Evolutionary conservation across 78 protist species (phyloP).

Genomic region (Blattamonas nauphoetae): DNA sequence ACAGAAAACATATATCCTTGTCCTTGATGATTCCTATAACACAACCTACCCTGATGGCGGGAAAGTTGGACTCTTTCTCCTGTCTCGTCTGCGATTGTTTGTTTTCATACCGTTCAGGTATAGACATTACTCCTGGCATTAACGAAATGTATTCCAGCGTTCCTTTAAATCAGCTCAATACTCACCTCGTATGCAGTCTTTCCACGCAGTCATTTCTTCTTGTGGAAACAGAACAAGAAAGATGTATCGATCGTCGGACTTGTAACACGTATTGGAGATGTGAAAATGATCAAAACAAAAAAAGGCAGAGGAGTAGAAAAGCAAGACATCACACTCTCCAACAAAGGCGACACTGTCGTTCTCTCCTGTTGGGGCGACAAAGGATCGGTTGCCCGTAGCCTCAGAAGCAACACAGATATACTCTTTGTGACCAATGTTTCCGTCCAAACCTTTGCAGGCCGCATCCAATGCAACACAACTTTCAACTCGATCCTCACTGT

Average conservation of each 20-base stretch:
- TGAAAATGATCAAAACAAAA: neutral
- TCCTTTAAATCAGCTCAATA: neutral
- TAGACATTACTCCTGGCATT: neutral
- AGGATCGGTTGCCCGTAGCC: neutral
- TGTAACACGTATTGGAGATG: neutral
- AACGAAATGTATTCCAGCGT: neutral
- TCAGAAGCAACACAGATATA: neutral
- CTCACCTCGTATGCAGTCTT: neutral
- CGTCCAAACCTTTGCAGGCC: neutral
- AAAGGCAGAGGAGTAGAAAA: neutral
- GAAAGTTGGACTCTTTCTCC: neutral
- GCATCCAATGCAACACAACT: neutral
- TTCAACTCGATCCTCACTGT: neutral
- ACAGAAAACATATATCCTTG: neutral
- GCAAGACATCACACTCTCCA: neutral
- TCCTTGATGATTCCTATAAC: neutral
- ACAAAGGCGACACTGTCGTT: neutral
- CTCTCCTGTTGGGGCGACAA: neutral
- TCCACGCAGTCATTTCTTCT: too few species aligned
- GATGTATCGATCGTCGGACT: neutral
- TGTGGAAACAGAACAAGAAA: neutral
- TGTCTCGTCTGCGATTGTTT: neutral
- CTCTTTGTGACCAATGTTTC: neutral
- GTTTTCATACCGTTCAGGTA: neutral
- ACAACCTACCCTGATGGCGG: neutral